Evolutionary conservation across 495 filamentous ascomycete species (phyloP), one percentile per base, ranked within the genome.

Genomic region (Apiosordaria backusii): DNA sequence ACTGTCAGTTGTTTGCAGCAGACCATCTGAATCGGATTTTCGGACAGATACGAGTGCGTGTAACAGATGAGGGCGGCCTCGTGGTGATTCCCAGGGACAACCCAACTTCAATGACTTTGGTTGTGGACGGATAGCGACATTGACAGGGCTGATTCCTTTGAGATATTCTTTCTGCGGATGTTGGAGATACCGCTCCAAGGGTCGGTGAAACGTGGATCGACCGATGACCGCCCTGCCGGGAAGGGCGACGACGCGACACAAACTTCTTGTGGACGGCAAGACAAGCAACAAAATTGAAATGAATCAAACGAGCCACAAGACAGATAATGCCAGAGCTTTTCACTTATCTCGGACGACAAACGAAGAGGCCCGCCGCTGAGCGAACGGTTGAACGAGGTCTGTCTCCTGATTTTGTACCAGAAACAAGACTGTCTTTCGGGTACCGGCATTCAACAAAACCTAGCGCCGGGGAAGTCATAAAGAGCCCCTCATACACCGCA

Each of bases 121-220:
- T 50, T 22, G 53, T 27, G 27, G 24, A 55, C 70, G 73, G 72
- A 40, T 69, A 65, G 53, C 62, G 69, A 70, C 73, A 71, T 70
- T 21, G 7, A 55, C 68, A 72, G 60, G 72, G 68, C 71, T 69
- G 59, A 23, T 21, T 45, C 5, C 9, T 45, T 15, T 2, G 35
- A 13, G 35, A 45, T 45, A 13, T 0, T 15, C 9, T 45, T 45
- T 45, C 10, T 45, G 4, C 35, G n/a, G n/a, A n/a, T n/a, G n/a
- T 45, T 45, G 9, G 10, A 9, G 35, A 45, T 45, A 45, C 13
- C 35, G 16, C 35, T 45, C 35, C 9, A 45, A 45, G 10, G 35
- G 35, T 45, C 16, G 16, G 35, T 45, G 35, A 45, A 45, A 45
- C 35, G 35, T 15, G 10, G 35, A 13, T 18, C 35, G 16, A 45